These are phyloP conservation scores for Neonectria hederae DNA, from an alignment of 2,329 filamentous ascomycete species.

Conservation along the genomic window DNA sequence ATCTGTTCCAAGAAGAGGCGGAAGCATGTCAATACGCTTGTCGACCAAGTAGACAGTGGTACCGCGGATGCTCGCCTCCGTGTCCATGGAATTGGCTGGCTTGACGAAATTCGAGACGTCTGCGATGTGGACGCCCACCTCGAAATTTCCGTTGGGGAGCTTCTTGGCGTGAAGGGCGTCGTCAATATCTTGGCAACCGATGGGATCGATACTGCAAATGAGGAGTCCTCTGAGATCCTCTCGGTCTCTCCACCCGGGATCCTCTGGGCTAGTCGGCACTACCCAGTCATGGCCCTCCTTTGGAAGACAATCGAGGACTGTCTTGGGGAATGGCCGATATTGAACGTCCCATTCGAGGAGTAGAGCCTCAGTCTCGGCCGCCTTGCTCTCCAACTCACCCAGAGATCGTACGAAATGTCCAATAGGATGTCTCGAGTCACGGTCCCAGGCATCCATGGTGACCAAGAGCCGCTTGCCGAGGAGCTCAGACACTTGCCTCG, in stretches of 20 bases:
- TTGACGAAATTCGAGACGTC: conserved; percentile 99
- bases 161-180: conserved; percentile 90
- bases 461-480: conserved; percentile 92
- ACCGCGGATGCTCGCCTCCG: conserved; percentile 90
- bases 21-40: conserved; percentile 99
- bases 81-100: conserved; percentile 96
- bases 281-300: conserved; percentile 93
- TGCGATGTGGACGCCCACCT: conserved; percentile 97
- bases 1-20: conserved; percentile 93
- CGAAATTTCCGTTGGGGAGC: conserved; percentile 90
- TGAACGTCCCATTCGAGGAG: conserved; percentile 97
- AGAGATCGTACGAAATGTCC: conserved; percentile 94
- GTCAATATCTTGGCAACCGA: conserved; percentile 97
- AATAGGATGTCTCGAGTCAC: conserved; percentile 89
- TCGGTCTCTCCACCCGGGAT: conserved; percentile 87
- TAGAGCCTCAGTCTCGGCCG: conserved; percentile 95
- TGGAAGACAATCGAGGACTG: conserved; percentile 92
- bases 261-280: conserved; percentile 80
- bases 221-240: conserved; percentile 85
- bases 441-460: conserved; percentile 94
- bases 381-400: conserved; percentile 94
- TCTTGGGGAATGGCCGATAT: conserved; percentile 95
- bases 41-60: conserved; percentile 98
- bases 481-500: conserved; percentile 87
- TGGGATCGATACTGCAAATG: conserved; percentile 97